phyloP scores from a whole-genome alignment of 352 stramenopile species.

The Phytophthora lateralis region DNA sequence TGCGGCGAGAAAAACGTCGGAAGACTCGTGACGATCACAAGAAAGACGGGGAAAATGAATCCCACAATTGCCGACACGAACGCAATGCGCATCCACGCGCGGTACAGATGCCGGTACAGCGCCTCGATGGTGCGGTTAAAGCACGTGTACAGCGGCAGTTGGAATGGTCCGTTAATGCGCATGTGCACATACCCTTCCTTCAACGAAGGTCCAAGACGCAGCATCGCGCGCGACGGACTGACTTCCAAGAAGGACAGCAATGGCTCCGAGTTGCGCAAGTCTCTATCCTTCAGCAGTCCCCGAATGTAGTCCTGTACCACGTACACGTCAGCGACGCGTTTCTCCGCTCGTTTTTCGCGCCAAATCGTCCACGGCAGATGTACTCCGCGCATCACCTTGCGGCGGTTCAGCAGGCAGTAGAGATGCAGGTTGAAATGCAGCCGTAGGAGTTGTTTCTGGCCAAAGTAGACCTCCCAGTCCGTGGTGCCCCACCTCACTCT shows the following conservation, averaged over 20 bases:
- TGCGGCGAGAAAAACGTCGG: slow-evolving; percentile 70
- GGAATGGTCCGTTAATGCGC: slow-evolving; percentile 88
- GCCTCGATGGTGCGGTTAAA: slow-evolving; percentile 85
- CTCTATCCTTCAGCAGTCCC: slow-evolving; percentile 57
- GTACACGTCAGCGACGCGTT: slow-evolving; percentile 68
- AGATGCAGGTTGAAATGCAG: slow-evolving; percentile 69
- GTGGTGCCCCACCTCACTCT: slow-evolving; percentile 78
- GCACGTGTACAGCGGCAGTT: slow-evolving; percentile 84
- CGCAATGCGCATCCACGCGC: slow-evolving; percentile 85
- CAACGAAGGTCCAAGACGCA: slow-evolving; percentile 73
- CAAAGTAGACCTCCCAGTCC: slow-evolving; percentile 88
- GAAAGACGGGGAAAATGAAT: slow-evolving; percentile 78
- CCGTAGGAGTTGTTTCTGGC: slow-evolving; percentile 83
- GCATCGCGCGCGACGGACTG: slow-evolving; percentile 75
- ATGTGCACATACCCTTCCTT: slow-evolving; percentile 91
- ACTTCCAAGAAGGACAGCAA: slow-evolving; percentile 84
- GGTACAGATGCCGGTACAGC: slow-evolving; percentile 85
- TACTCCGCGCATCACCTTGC: slow-evolving; percentile 50
- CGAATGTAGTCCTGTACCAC: slow-evolving; percentile 81
- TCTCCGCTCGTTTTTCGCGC: slow-evolving; percentile 81
- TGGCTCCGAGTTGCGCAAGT: slow-evolving; percentile 78
- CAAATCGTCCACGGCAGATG: slow-evolving; percentile 80
- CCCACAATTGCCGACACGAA: slow-evolving; percentile 84
- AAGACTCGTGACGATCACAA: slow-evolving; percentile 77
- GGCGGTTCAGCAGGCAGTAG: slow-evolving; percentile 55